Evolutionary conservation across 2,329 filamentous ascomycete species (phyloP).

Genomic region (Lachnellula hyalina): DNA sequence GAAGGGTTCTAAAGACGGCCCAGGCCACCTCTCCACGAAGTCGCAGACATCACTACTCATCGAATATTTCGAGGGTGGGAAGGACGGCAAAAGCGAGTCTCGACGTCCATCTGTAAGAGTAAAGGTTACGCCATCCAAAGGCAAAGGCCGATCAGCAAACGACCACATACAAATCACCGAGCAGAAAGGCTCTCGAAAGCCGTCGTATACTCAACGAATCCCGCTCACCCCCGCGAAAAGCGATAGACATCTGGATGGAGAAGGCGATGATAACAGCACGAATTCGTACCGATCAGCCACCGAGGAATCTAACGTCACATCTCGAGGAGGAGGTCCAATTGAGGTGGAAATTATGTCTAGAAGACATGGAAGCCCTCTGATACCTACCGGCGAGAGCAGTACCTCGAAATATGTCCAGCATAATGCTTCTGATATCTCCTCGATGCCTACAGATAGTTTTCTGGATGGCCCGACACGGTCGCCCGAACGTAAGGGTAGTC

Average conservation of each 20-base stretch:
- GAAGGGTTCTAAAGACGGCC: constrained; percentile 46
- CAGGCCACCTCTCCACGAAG: constrained; percentile 45
- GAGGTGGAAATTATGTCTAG: constrained; percentile 76
- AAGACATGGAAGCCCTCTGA: constrained; percentile 63
- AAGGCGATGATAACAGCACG: constrained; percentile 59
- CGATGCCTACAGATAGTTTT: constrained; percentile 68
- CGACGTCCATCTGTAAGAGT: constrained; percentile 66
- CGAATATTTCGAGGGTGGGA: constrained; percentile 69
- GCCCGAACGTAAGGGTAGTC: constrained; percentile 29
- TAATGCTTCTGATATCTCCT: constrained; percentile 79
- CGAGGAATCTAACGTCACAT: constrained; percentile 71
- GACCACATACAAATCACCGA: constrained; percentile 87
- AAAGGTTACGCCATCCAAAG: constrained; percentile 60
- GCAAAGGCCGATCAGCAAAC: constrained; percentile 40
- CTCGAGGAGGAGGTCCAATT: constrained; percentile 62
- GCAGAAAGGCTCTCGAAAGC: constrained; percentile 66
- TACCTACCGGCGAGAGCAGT: constrained; percentile 52
- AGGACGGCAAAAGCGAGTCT: constrained; percentile 45
- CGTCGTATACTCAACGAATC: constrained; percentile 63
- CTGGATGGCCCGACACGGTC: constrained; percentile 44
- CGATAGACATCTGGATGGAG: constrained; percentile 41
- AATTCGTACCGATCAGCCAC: constrained; percentile 73
- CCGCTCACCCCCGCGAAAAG: constrained; percentile 48
- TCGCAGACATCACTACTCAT: constrained; percentile 71
- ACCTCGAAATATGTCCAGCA: constrained; percentile 55